A percentile compares a stretch with the other conserved stretches of the same genome.
Conservation (phyloP, 108 stramenopile genomes). For the Cyclotella baltica region DNA sequence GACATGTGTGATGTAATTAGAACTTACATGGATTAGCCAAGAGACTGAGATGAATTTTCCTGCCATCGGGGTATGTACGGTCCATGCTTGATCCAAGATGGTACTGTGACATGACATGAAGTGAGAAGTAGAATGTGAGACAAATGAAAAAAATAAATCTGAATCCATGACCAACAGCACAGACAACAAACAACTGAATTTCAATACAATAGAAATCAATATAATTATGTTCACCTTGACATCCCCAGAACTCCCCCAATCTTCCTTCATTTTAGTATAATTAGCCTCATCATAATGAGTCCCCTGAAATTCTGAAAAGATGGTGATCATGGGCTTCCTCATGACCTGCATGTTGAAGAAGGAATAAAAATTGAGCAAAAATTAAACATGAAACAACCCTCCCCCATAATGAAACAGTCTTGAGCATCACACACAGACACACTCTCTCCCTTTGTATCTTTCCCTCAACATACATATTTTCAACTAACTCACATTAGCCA, state of each 20-base stretch:
- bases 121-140: too few species aligned
- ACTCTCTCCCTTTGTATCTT: neutral
- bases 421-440: too few species aligned
- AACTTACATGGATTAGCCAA: slow-evolving; percentile 92
- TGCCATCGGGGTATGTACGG: slow-evolving; percentile 97
- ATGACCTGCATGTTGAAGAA: slow-evolving; percentile 63
- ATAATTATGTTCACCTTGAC: slow-evolving; percentile 90
- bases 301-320: slow-evolving; percentile 98
- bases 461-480: neutral
- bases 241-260: slow-evolving; percentile 93
- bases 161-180: neutral
- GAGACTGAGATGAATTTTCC: slow-evolving; percentile 93
- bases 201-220: too few species aligned
- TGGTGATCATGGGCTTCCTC: slow-evolving; percentile 97
- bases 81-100: slow-evolving; percentile 99
- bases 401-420: too few species aligned
- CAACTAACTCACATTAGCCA: slow-evolving; percentile 83
- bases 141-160: too few species aligned
- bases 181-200: neutral
- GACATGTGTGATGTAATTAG: too few species aligned
- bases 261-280: slow-evolving; percentile 70
- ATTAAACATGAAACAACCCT: too few species aligned
- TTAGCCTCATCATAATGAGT: slow-evolving; percentile 91
- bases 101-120: slow-evolving; percentile 68
- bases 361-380: too few species aligned